These are phyloP conservation scores for Globisporangium middletonii DNA, from an alignment of 352 stramenopile species.

Conservation along the genomic window DNA sequence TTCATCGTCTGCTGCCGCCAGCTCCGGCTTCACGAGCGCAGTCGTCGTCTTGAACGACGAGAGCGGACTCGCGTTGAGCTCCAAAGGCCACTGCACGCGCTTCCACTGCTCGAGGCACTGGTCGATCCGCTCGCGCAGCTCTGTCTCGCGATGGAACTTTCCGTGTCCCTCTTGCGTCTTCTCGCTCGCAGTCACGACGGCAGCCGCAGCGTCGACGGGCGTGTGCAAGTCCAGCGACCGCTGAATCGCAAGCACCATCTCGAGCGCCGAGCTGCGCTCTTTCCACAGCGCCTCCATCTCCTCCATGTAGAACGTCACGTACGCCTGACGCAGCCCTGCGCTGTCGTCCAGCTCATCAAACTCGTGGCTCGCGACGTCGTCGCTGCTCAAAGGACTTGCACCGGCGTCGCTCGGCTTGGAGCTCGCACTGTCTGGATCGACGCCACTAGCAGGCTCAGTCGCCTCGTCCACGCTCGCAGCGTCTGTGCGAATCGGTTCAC, in stretches of 20 bases:
- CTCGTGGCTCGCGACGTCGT: neutral
- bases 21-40: slow-evolving; percentile 28
- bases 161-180: slow-evolving; percentile 18
- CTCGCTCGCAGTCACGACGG: slow-evolving; percentile 13
- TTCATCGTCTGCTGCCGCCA: neutral
- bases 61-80: slow-evolving; percentile 48
- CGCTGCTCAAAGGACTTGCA: neutral
- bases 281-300: slow-evolving; percentile 82
- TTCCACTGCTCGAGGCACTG: slow-evolving; percentile 61
- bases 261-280: slow-evolving; percentile 64
- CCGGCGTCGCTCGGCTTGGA: no score
- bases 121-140: slow-evolving; percentile 39
- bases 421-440: neutral
- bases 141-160: slow-evolving; percentile 41
- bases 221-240: slow-evolving; percentile 31
- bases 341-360: slow-evolving; percentile 31
- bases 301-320: slow-evolving; percentile 73
- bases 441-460: neutral
- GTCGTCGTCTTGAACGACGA: slow-evolving; percentile 15
- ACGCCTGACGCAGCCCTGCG: slow-evolving; percentile 48
- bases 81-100: slow-evolving; percentile 50
- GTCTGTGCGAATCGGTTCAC: neutral
- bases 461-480: neutral
- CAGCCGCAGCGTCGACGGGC: neutral
- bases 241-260: slow-evolving; percentile 71